A percentile compares a stretch with the other conserved stretches of the same genome.
Evolutionary conservation across 1,284 basidiomycete genomes (phyloP).

Genomic region (Tylopilus sp.): DNA sequence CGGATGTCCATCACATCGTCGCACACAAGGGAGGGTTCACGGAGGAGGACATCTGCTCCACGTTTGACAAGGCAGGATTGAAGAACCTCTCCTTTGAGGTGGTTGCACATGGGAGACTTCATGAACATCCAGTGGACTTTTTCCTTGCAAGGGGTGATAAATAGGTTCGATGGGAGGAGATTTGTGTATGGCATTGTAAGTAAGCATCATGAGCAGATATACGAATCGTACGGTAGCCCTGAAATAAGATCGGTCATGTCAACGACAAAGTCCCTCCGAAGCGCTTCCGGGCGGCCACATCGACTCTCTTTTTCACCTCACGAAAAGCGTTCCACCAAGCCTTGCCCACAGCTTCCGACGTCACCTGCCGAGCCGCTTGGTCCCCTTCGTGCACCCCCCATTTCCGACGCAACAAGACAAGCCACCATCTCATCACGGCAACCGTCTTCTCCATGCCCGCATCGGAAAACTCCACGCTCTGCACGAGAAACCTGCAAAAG

Average conservation of each 20-base stretch:
- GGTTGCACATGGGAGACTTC: conserved; percentile 33
- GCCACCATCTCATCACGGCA: conserved; percentile 76
- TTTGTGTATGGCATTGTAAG: not conserved
- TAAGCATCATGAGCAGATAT: not conserved
- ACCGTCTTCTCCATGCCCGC: conserved; percentile 65
- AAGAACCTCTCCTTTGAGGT: conserved; percentile 38
- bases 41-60: conserved; percentile 42
- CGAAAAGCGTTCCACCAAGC: conserved; percentile 78
- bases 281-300: conserved; percentile 52
- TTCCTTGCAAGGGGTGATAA: conserved; percentile 51
- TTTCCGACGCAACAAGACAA: conserved; percentile 55
- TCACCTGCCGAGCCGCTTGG: conserved; percentile 32
- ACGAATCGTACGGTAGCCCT: conserved; percentile 1
- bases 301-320: conserved; percentile 60
- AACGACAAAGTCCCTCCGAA: conserved; percentile 63
- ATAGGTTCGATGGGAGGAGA: not conserved
- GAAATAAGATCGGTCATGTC: conserved; percentile 17
- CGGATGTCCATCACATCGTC: conserved; percentile 42
- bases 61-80: conserved; percentile 50
- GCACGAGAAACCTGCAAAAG: conserved; percentile 66
- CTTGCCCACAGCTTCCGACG: conserved; percentile 45
- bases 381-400: conserved; percentile 53
- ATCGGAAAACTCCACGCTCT: conserved; percentile 60
- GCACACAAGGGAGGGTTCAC: conserved; percentile 51
- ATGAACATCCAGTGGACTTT: conserved; percentile 36